A percentile compares a stretch with the other conserved stretches of the same genome.
phyloP scores from a whole-genome alignment of 352 stramenopile species.

The Phytopythium cucurbitacearum region DNA sequence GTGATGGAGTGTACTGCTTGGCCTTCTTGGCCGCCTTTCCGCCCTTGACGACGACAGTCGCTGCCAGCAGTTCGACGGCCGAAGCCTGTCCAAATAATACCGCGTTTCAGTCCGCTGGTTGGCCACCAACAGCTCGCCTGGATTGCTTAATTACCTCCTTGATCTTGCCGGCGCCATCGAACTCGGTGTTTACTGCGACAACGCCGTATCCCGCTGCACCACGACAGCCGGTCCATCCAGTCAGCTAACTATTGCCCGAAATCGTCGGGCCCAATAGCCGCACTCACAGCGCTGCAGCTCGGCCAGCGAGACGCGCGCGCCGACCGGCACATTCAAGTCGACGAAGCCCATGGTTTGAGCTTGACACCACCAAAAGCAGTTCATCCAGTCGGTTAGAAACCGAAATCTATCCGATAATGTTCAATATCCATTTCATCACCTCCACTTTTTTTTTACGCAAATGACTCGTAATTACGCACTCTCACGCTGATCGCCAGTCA shows the following conservation, averaged over 20 bases:
- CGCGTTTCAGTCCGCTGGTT: neutral
- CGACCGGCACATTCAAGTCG: constrained; percentile 69
- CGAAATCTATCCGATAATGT: no score
- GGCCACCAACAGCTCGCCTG: neutral
- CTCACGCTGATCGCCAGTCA: constrained; percentile 5
- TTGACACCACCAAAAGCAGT: no score
- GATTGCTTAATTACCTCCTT: constrained; percentile 25
- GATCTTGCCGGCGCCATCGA: constrained; percentile 40
- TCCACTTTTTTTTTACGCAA: constrained; percentile 1
- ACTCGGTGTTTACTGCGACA: constrained; percentile 63
- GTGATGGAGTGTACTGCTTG: constrained; percentile 49
- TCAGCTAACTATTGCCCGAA: neutral
- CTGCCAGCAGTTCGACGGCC: neutral
- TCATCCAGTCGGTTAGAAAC: no score
- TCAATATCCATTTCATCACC: neutral
- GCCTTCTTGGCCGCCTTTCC: constrained; percentile 55
- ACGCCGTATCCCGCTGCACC: constrained; percentile 55
- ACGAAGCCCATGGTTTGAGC: constrained; percentile 43
- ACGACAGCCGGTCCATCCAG: neutral
- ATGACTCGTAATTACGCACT: constrained; percentile 5
- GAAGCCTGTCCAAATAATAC: neutral
- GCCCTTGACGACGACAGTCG: constrained; percentile 5
- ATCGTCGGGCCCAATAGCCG: neutral
- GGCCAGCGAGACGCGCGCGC: constrained; percentile 33
- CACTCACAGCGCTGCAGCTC: constrained; percentile 66